phyloP scores from a whole-genome alignment of 495 filamentous ascomycete species.

The Geoglossum glabrum region DNA sequence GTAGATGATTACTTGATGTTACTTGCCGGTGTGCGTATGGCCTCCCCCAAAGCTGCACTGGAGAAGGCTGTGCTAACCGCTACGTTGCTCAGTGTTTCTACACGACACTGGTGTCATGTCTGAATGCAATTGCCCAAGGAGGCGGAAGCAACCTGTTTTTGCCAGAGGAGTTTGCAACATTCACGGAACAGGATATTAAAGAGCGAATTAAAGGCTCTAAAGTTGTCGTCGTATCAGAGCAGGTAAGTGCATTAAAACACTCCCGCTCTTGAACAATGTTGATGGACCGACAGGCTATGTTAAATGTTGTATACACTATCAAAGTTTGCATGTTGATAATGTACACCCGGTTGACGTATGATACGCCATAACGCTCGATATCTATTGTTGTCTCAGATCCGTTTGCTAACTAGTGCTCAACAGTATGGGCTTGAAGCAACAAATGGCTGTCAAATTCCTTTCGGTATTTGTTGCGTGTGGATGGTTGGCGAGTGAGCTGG shows the following conservation, averaged over 20 bases:
- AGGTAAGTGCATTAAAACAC: background rate
- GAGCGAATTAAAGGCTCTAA: constrained; percentile 31
- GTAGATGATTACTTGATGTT: constrained; percentile 24
- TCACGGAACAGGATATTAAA: constrained; percentile 20
- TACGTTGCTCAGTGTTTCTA: constrained; percentile 26
- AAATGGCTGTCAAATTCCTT: constrained; percentile 7
- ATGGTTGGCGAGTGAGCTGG: constrained; percentile 12
- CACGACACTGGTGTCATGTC: constrained; percentile 28
- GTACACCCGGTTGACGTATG: constrained; percentile 29
- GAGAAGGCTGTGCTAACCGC: constrained; percentile 18
- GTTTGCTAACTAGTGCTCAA: background rate
- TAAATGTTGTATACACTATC: constrained; percentile 28
- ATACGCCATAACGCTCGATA: background rate
- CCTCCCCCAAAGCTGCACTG: background rate
- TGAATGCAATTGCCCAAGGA: constrained; percentile 29
- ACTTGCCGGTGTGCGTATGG: background rate
- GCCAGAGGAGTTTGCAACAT: constrained; percentile 18
- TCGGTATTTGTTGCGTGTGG: constrained; percentile 12
- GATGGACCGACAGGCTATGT: constrained; percentile 21
- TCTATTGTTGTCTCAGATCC: background rate
- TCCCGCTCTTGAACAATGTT: background rate
- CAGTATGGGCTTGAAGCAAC: constrained; percentile 5
- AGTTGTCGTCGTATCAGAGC: constrained; percentile 34
- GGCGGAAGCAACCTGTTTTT: constrained; percentile 35
- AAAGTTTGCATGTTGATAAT: constrained; percentile 37